These are phyloP conservation scores for Begonia peltatifolia DNA, from an alignment of 306 rosid species.

Conservation along the genomic window DNA sequence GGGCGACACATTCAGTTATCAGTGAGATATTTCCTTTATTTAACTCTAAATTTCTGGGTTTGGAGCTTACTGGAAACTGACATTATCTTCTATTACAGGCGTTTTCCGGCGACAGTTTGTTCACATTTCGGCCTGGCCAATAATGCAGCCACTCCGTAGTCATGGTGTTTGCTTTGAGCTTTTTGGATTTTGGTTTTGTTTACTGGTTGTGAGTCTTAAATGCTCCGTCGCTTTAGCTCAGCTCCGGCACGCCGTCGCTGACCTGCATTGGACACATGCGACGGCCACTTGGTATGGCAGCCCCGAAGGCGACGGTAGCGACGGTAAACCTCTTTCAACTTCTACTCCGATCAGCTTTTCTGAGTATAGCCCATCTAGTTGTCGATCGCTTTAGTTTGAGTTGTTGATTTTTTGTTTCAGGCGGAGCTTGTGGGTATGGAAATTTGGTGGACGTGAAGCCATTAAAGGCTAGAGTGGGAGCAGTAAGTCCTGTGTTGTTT, in stretches of 20 bases:
- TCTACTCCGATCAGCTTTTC: neutral
- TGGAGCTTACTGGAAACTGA: constrained; percentile 1
- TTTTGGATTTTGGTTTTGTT: constrained; percentile 9
- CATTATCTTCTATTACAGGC: constrained; percentile 1
- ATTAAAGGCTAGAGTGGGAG: constrained; percentile 69
- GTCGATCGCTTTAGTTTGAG: neutral
- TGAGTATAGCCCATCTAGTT: neutral
- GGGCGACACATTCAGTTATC: constrained; percentile 3
- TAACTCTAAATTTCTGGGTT: constrained; percentile 8
- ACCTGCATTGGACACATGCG: constrained; percentile 61
- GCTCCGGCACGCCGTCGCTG: constrained; percentile 15
- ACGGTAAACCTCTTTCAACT: constrained; percentile 28
- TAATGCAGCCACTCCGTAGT: constrained; percentile 33
- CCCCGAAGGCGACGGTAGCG: constrained; percentile 95
- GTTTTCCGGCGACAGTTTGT: no score
- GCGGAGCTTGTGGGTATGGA: constrained; percentile 96
- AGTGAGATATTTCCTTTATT: neutral
- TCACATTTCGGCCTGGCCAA: neutral
- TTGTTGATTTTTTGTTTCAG: constrained; percentile 11
- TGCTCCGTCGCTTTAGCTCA: constrained; percentile 10
- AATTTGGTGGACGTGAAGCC: constrained; percentile 74
- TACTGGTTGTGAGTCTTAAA: neutral
- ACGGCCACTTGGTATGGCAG: constrained; percentile 89
- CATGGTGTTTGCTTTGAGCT: constrained; percentile 3
- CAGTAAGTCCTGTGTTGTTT: constrained; percentile 65